phyloP scores from a whole-genome alignment of 2,329 filamentous ascomycete species.

The Neofusicoccum parvum region DNA sequence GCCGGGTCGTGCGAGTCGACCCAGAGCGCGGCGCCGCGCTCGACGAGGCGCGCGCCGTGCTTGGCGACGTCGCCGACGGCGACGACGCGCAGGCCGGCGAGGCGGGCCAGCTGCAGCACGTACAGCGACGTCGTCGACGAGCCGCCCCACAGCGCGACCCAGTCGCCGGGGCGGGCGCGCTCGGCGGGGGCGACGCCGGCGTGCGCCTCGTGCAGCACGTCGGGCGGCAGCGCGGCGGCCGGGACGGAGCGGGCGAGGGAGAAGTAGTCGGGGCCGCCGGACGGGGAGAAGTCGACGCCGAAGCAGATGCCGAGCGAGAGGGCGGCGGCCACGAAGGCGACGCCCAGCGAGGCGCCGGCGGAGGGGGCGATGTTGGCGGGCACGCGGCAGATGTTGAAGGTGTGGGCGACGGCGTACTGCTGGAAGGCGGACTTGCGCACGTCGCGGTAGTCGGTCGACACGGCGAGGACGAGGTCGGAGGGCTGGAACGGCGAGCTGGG shows the following conservation, averaged over 20 bases:
- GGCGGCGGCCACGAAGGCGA: conserved; percentile 70
- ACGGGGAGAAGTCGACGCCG: conserved; percentile 62
- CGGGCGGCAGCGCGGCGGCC: conserved; percentile 55
- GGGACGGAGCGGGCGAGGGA: conserved; percentile 52
- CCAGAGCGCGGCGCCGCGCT: conserved; percentile 9
- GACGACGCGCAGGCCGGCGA: conserved; percentile 66
- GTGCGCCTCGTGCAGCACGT: conserved; percentile 67
- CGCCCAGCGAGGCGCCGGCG: conserved; percentile 65
- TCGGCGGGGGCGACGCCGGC: conserved; percentile 55
- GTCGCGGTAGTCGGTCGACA: conserved; percentile 75
- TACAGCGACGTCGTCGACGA: conserved; percentile 67
- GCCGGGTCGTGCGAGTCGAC: conserved; percentile 6
- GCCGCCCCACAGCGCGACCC: conserved; percentile 73
- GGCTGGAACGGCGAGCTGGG: conserved; percentile 28
- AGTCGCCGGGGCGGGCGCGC: conserved; percentile 63
- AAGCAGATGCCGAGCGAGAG: conserved; percentile 70
- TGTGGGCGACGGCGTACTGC: conserved; percentile 65
- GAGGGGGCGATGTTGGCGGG: conserved; percentile 54
- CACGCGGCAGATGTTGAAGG: conserved; percentile 66
- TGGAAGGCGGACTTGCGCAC: conserved; percentile 72
- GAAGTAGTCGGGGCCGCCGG: conserved; percentile 61
- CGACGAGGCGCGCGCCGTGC: conserved; percentile 47
- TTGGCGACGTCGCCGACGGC: conserved; percentile 67
- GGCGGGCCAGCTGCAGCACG: conserved; percentile 66
- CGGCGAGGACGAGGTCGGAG: conserved; percentile 52